phyloP scores from a whole-genome alignment of 352 stramenopile species.

The Globisporangium viniferum region DNA sequence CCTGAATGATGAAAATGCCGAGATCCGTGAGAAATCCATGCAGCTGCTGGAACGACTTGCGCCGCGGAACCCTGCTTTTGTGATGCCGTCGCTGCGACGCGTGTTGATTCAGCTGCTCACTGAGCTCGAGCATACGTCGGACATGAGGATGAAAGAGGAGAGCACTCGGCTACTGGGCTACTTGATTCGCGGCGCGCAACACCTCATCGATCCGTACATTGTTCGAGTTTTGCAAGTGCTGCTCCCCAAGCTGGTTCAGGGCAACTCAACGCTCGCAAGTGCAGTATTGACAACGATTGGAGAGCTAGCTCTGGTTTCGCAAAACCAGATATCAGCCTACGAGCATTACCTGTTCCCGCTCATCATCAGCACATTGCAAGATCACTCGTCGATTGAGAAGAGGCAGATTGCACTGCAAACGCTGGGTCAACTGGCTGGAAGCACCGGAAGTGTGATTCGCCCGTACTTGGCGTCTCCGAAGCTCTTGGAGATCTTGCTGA shows the following conservation, averaged over 20 bases:
- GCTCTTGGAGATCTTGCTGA: constrained; percentile 93
- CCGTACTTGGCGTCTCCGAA: constrained; percentile 96
- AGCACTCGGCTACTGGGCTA: constrained; percentile 82
- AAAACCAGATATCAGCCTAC: constrained; percentile 91
- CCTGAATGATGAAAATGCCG: constrained; percentile 91
- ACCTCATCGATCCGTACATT: constrained; percentile 86
- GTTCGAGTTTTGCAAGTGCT: constrained; percentile 71
- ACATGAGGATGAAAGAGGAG: constrained; percentile 84
- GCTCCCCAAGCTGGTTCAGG: constrained; percentile 84
- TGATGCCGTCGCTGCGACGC: constrained; percentile 92
- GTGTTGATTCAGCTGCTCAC: constrained; percentile 95
- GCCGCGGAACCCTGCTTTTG: constrained; percentile 92
- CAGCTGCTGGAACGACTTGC: constrained; percentile 93
- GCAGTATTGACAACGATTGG: constrained; percentile 81
- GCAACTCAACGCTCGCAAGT: constrained; percentile 78
- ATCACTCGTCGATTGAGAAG: constrained; percentile 95
- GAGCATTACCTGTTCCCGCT: constrained; percentile 94
- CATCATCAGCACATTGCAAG: constrained; percentile 95
- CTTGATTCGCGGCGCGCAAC: constrained; percentile 81
- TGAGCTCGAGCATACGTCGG: constrained; percentile 92
- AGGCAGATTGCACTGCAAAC: constrained; percentile 95
- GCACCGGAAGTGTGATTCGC: constrained; percentile 92
- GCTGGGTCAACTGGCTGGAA: constrained; percentile 92
- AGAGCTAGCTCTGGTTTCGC: constrained; percentile 90
- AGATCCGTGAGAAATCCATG: constrained; percentile 91